Evolutionary conservation across 306 rosid genomes (phyloP), one percentile per base, ranked within the genome.

Genomic region (Medicago ruthenica): DNA sequence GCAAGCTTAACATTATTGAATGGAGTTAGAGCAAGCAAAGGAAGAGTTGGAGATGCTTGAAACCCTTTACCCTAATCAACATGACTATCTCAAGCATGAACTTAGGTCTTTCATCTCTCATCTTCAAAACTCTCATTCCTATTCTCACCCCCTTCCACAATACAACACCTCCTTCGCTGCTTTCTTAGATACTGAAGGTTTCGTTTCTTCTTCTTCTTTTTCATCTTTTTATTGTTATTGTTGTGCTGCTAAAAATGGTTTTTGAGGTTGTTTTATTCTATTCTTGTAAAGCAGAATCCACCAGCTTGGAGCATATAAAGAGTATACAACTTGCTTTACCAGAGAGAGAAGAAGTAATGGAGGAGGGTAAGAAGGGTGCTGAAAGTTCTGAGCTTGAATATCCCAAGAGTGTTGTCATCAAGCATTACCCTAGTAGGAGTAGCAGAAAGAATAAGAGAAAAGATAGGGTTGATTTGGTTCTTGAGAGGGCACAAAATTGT

Each of bases 401-500:
- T 36, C 69, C 75, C 3, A 70, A 45, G 71, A 47, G 8, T 74
- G 61, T 7, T 18, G 61, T 14, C 14, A 5, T 13, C 24, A 76
- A 71, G 59, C 69, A 50, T n/a, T 51, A 2, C 18, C 44, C 72
- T 22, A 12, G 64, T 24, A 60, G 73, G 11, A 12, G 64, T 24
- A 60, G 73, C 36, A 82, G 65, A 79, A 74, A 60, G 76, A 81
- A 42, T 2, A 83, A 75, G 85, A 82, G 84, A 59, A 85, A 44
- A 81, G 79, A 83, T 16, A 86, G 89, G 78, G 89, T 86, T 0
- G 88, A 88, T 34, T 66, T 79, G 71, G 85, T 84, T 75, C 78
- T 88, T 60, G 88, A 88, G 58, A 88, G 77, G 41, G 92, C 92
- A 10, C 76, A 82, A 31, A 77, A 51, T 47, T 88, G 92, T 74